Percentiles rank a stretch among this genome's conserved stretches.
Evolutionary conservation across 129 eudicot species (phyloP).

Genomic region (Artemisia annua): DNA sequence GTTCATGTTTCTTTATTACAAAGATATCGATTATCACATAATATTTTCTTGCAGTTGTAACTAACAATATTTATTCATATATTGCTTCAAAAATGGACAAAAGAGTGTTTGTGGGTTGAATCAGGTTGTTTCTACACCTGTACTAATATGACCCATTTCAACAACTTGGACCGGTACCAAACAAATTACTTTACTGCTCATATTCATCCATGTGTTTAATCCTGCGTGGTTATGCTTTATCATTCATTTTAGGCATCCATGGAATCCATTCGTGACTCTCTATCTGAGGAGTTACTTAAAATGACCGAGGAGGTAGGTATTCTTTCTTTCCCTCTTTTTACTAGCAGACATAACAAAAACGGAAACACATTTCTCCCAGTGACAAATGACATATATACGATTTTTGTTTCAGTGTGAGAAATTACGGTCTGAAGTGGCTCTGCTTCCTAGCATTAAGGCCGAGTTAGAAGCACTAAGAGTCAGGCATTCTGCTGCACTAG

Average conservation of each 20-base stretch:
- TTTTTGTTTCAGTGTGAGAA: conserved; percentile 68
- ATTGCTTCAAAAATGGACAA: no score
- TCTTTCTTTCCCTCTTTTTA: conserved; percentile 5
- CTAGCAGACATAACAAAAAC: neutral
- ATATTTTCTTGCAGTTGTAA: no score
- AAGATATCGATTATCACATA: no score
- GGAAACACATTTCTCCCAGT: neutral
- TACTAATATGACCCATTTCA: neutral
- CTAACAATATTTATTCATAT: no score
- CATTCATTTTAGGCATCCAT: conserved; percentile 62
- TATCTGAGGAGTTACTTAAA: conserved; percentile 94
- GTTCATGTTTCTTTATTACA: no score
- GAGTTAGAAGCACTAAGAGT: conserved; percentile 85
- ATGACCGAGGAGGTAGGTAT: conserved; percentile 76
- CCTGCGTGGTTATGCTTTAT: no score
- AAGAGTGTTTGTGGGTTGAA: neutral
- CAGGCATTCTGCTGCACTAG: conserved; percentile 91
- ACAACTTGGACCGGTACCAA: no score
- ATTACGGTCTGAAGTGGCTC: conserved; percentile 70
- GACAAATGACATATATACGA: neutral
- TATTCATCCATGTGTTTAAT: neutral
- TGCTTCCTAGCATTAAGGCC: conserved; percentile 75
- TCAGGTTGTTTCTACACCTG: neutral
- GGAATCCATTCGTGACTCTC: conserved; percentile 92
- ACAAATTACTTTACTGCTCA: no score